Evolutionary conservation across 2,329 filamentous ascomycete species (phyloP).

Genomic region (Aspergillus candidus): DNA sequence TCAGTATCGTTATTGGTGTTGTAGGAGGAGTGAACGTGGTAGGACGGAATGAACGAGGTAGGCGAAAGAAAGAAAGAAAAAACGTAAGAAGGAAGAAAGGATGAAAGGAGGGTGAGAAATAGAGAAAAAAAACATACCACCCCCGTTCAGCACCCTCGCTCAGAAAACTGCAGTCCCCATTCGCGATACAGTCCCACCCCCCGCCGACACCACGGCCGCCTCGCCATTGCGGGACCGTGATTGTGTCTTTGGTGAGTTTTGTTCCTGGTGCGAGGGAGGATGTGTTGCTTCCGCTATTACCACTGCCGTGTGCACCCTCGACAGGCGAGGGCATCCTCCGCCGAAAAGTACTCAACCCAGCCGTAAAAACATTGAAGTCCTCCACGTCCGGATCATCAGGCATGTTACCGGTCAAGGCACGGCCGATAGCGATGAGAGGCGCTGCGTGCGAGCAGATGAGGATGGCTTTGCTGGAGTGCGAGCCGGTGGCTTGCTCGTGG

Average conservation of each 20-base stretch:
- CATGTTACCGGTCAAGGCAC: constrained; percentile 71
- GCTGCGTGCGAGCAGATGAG: constrained; percentile 88
- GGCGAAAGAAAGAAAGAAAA: not conserved
- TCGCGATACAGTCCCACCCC: constrained; percentile 71
- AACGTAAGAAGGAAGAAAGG: constrained; percentile 4
- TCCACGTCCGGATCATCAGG: constrained; percentile 65
- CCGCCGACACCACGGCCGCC: constrained; percentile 60
- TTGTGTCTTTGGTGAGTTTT: constrained; percentile 16
- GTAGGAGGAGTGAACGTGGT: too few relatives aligned
- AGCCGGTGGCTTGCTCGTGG: constrained; percentile 44
- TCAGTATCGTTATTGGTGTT: too few relatives aligned
- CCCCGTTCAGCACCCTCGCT: constrained; percentile 75
- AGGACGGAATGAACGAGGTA: too few relatives aligned
- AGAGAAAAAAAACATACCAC: constrained; percentile 56
- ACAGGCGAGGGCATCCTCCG: constrained; percentile 28
- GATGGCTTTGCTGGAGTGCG: constrained; percentile 53
- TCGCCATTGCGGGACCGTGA: constrained; percentile 46
- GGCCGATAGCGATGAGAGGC: constrained; percentile 76
- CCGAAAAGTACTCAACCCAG: constrained; percentile 66
- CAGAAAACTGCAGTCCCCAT: constrained; percentile 82
- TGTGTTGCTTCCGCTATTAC: constrained; percentile 22
- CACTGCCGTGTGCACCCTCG: constrained; percentile 12
- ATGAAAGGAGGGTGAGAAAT: constrained; percentile 24
- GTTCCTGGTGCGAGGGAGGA: constrained; percentile 25
- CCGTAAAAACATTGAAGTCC: constrained; percentile 82